Evolutionary conservation across 2,329 filamentous ascomycete genomes (phyloP).

Genomic region (Botrytis deweyae): DNA sequence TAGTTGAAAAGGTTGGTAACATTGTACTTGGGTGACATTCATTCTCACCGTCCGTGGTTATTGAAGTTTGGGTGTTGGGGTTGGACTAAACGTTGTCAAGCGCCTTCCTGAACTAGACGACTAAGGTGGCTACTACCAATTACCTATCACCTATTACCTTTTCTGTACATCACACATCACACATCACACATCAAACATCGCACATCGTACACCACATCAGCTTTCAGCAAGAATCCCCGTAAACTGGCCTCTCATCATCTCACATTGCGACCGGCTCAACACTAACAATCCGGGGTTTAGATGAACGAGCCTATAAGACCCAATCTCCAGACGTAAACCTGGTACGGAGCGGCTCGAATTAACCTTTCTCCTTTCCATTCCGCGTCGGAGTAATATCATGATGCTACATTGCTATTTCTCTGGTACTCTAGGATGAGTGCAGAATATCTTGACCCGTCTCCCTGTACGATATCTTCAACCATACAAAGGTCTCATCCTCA

Average conservation of each 20-base stretch:
- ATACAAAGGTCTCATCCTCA: slow-evolving; percentile 3
- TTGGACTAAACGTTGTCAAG: background rate
- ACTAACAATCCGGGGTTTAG: slow-evolving; percentile 11
- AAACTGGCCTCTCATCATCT: slow-evolving; percentile 19
- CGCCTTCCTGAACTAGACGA: slow-evolving; percentile 1
- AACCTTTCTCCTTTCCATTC: slow-evolving; percentile 4
- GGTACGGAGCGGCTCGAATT: background rate
- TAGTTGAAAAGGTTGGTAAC: background rate
- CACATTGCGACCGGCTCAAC: background rate
- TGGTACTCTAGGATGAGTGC: background rate
- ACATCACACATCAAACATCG: background rate
- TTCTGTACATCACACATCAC: background rate
- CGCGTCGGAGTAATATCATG: background rate
- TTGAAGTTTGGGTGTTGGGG: background rate
- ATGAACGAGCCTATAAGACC: slow-evolving; percentile 10
- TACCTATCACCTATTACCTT: background rate
- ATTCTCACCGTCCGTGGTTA: background rate
- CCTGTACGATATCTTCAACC: slow-evolving; percentile 8
- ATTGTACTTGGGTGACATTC: slow-evolving; percentile 1
- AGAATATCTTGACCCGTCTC: background rate
- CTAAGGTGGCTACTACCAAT: background rate
- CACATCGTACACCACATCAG: slow-evolving; percentile 3
- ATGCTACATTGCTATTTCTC: background rate
- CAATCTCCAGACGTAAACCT: background rate
- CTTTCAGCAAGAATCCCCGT: slow-evolving; percentile 7